phyloP scores from a whole-genome alignment of 139 green algal genomes.

The Picochlorum sp. region DNA sequence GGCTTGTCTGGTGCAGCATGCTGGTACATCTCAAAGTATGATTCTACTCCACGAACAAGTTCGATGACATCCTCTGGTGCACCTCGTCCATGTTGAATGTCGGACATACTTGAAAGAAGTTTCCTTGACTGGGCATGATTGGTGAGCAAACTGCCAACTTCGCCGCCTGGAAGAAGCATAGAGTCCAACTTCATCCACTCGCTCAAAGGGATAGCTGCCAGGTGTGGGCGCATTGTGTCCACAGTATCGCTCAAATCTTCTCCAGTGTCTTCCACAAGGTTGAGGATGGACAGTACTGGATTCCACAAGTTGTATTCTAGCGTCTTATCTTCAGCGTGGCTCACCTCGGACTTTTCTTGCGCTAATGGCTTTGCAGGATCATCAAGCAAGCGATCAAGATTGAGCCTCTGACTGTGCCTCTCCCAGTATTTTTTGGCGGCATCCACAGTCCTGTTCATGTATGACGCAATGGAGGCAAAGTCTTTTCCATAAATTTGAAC shows the following conservation, averaged over 20 bases:
- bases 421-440: conserved; percentile 49
- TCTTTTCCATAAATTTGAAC: conserved; percentile 44
- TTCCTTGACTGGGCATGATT: background rate
- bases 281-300: background rate
- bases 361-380: background rate
- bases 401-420: conserved; percentile 41
- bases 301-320: background rate
- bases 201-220: background rate
- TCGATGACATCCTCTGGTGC: background rate
- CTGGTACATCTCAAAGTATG: background rate
- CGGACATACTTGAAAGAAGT: background rate
- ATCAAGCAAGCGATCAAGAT: conserved; percentile 32
- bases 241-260: background rate
- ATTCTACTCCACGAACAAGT: background rate
- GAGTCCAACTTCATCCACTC: background rate
- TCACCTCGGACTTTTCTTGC: background rate
- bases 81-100: background rate
- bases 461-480: conserved; percentile 23
- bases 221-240: background rate
- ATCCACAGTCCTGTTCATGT: conserved; percentile 30
- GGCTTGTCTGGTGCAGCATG: background rate
- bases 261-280: background rate
- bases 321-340: background rate
- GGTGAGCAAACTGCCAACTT: background rate
- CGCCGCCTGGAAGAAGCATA: conserved; percentile 7